phyloP scores from a whole-genome alignment of 2,329 filamentous ascomycete species.

The Hysterium pulicare region DNA sequence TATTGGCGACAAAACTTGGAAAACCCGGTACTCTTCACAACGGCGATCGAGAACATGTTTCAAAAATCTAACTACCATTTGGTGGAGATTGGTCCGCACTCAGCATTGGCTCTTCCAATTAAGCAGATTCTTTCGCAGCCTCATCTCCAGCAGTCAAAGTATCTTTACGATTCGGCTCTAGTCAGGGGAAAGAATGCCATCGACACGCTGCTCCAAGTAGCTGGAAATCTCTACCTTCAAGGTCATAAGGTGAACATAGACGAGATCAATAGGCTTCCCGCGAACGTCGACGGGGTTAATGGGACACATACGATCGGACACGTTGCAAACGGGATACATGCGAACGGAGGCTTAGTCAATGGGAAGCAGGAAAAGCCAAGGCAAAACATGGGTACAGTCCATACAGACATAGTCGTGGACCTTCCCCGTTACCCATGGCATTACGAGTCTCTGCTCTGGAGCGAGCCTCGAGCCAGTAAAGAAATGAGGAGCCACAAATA shows the following conservation, averaged over 20 bases:
- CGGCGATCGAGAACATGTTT: conserved; percentile 1
- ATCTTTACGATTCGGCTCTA: not conserved
- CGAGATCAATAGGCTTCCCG: not conserved
- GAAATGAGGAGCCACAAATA: conserved; percentile 18
- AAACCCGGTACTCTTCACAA: conserved; percentile 6
- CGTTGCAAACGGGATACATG: no score
- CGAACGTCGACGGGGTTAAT: no score
- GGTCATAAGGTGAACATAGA: not conserved
- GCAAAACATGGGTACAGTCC: not conserved
- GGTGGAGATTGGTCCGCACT: conserved; percentile 36
- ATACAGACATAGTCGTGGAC: conserved; percentile 5
- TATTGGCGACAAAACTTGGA: conserved; percentile 10
- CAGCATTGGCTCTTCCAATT: conserved; percentile 8
- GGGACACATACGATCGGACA: no score
- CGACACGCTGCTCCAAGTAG: not conserved
- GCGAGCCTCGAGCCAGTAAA: conserved; percentile 3
- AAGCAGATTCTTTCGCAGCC: not conserved
- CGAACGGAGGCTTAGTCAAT: no score
- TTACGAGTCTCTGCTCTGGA: conserved; percentile 18
- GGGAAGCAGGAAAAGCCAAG: no score
- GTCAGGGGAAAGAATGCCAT: not conserved
- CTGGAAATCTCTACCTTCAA: not conserved
- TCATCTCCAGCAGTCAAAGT: not conserved
- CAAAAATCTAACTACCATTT: conserved; percentile 1
- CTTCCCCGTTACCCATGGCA: conserved; percentile 27